These are phyloP conservation scores for Grosmannia huntii DNA, from an alignment of 2,329 filamentous ascomycete genomes.

Conservation along the genomic window DNA sequence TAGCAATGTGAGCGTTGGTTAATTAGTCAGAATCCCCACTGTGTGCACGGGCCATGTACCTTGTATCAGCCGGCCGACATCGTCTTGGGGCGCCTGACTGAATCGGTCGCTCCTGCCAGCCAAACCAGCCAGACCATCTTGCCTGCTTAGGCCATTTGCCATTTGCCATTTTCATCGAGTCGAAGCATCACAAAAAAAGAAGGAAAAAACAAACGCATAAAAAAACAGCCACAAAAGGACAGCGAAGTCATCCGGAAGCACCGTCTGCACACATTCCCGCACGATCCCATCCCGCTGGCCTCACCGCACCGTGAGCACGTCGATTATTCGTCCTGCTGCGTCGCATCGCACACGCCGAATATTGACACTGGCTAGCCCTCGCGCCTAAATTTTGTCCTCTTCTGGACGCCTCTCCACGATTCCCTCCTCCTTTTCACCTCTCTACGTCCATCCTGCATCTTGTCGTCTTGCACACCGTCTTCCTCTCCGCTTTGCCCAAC, in stretches of 20 bases:
- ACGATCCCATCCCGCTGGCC: background rate
- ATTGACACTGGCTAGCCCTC: background rate
- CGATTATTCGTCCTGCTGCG: background rate
- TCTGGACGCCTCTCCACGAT: background rate
- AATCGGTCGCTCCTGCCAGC: background rate
- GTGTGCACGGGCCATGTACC: background rate
- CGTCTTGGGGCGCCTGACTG: background rate
- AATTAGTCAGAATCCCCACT: background rate
- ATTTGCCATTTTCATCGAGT: constrained; percentile 2
- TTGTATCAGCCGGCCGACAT: background rate
- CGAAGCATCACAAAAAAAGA: background rate
- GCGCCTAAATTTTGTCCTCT: background rate
- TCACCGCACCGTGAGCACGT: background rate
- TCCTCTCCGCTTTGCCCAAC: background rate
- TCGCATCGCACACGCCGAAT: background rate
- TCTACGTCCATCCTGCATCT: background rate
- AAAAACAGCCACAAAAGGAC: background rate
- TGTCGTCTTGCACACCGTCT: background rate
- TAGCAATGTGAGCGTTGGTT: background rate
- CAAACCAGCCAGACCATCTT: background rate
- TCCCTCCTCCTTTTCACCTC: background rate
- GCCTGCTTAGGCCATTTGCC: constrained; percentile 4
- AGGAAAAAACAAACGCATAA: background rate
- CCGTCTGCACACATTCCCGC: background rate
- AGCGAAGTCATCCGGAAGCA: background rate